Evolutionary conservation across 1,284 basidiomycete species (phyloP).

Genomic region (Ustilago xerochloae): DNA sequence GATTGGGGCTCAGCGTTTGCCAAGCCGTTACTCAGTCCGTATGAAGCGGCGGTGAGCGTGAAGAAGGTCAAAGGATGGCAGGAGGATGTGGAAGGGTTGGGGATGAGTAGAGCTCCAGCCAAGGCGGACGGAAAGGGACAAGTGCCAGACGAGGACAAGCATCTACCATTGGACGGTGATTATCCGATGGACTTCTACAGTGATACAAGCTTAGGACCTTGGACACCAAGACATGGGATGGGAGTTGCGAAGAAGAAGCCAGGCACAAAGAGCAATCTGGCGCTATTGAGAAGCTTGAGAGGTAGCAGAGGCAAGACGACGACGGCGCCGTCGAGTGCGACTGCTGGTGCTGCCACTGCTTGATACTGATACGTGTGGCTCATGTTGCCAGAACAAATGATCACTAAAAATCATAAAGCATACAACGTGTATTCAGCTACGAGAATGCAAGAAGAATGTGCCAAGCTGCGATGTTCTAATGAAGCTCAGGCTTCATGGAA

Average conservation of each 20-base stretch:
- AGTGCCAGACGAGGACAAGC: constrained; percentile 25
- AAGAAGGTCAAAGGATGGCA: constrained; percentile 78
- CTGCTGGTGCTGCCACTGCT: constrained; percentile 10
- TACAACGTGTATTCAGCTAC: too few species aligned
- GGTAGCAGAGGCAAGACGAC: constrained; percentile 26
- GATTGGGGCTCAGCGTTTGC: constrained; percentile 91
- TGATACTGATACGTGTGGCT: too few species aligned
- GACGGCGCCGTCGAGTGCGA: not conserved
- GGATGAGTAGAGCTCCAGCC: constrained; percentile 67
- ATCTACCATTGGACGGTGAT: constrained; percentile 67
- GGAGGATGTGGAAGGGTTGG: constrained; percentile 57
- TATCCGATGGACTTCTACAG: constrained; percentile 99
- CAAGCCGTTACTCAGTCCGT: constrained; percentile 88
- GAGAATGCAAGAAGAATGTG: too few species aligned
- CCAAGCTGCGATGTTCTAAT: too few species aligned
- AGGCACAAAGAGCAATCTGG: constrained; percentile 51
- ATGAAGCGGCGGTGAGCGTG: constrained; percentile 89
- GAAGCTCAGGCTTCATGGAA: too few species aligned
- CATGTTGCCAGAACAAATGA: too few species aligned
- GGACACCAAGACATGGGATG: constrained; percentile 69
- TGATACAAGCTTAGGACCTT: constrained; percentile 74
- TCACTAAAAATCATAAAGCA: too few species aligned
- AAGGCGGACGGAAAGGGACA: not conserved
- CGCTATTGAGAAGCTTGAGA: constrained; percentile 45
- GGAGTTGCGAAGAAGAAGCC: constrained; percentile 47